These are phyloP conservation scores for Paramecium sonneborni DNA, from an alignment of 73 alveolate species.

Conservation along the genomic window DNA sequence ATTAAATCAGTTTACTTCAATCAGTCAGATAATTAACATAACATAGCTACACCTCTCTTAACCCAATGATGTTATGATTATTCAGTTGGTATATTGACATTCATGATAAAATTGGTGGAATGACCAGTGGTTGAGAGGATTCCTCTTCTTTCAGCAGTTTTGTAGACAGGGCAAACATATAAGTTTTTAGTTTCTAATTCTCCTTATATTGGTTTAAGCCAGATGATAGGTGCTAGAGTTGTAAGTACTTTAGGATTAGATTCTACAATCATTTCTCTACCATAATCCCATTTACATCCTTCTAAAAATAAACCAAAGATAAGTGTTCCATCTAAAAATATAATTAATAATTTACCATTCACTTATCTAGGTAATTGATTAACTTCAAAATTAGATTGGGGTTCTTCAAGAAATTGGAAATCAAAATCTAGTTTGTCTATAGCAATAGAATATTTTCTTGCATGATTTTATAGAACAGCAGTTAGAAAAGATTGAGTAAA, in stretches of 20 bases:
- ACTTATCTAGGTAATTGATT: conserved; percentile 91
- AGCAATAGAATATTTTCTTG: conserved; percentile 93
- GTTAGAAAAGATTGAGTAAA: conserved; percentile 83
- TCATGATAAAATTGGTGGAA: conserved; percentile 91
- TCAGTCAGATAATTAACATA: conserved; percentile 59
- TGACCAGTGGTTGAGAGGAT: conserved; percentile 94
- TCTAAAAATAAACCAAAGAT: conserved; percentile 83
- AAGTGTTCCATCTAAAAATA: conserved; percentile 87
- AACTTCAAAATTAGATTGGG: conserved; percentile 86
- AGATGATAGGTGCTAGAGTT: conserved; percentile 85
- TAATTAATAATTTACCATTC: conserved; percentile 89
- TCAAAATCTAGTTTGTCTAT: conserved; percentile 88
- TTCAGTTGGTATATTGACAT: conserved; percentile 74
- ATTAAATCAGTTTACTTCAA: too few relatives aligned
- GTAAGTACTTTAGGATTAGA: conserved; percentile 86
- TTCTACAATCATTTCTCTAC: conserved; percentile 56
- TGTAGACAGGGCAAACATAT: conserved; percentile 71
- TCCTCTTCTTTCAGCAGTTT: conserved; percentile 63
- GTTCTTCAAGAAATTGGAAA: conserved; percentile 82
- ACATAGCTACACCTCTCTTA: conserved; percentile 99
- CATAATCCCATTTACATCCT: conserved; percentile 91
- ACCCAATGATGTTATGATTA: conserved; percentile 94
- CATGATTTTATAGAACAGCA: conserved; percentile 92
- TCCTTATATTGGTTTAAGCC: conserved; percentile 71
- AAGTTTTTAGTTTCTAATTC: conserved; percentile 64